phyloP scores from a whole-genome alignment of 108 stramenopile species.

The Epipyxis sp. region DNA sequence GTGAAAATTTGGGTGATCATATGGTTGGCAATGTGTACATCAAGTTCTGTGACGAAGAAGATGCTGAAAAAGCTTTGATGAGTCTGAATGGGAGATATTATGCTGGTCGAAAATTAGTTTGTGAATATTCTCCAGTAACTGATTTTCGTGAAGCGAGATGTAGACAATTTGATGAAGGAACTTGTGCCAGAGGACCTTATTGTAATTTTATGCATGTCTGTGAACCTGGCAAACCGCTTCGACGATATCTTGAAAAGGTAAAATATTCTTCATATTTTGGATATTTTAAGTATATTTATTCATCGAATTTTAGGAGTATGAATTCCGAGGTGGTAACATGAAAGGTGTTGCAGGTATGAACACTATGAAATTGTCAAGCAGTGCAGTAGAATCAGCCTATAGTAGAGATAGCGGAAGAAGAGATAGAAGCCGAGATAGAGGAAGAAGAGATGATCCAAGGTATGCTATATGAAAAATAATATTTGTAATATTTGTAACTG shows the following conservation, averaged over 20 bases:
- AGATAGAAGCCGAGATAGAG: not conserved
- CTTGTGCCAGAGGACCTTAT: slow-evolving; percentile 78
- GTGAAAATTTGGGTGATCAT: slow-evolving; percentile 97
- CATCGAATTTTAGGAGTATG: not conserved
- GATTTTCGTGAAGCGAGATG: slow-evolving; percentile 94
- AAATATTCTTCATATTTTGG: not conserved
- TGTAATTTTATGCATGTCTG: slow-evolving; percentile 95
- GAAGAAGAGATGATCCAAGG: not conserved
- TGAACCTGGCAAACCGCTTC: not conserved
- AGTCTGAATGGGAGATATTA: slow-evolving; percentile 85
- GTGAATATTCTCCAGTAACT: slow-evolving; percentile 89
- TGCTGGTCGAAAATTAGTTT: slow-evolving; percentile 75
- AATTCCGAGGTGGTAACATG: slow-evolving; percentile 18
- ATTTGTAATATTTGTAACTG: not conserved
- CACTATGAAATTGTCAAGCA: not conserved
- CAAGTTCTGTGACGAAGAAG: slow-evolving; percentile 90
- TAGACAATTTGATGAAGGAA: slow-evolving; percentile 79
- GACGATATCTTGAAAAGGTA: slow-evolving; percentile 1
- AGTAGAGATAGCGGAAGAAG: not conserved
- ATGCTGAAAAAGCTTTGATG: slow-evolving; percentile 81
- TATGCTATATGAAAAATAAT: not conserved
- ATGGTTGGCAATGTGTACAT: slow-evolving; percentile 84
- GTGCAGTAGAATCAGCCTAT: not conserved
- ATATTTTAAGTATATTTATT: not conserved
- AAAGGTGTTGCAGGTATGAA: slow-evolving; percentile 20